phyloP scores from a whole-genome alignment of 2,329 filamentous ascomycete genomes.

The Monosporascus sp. region DNA sequence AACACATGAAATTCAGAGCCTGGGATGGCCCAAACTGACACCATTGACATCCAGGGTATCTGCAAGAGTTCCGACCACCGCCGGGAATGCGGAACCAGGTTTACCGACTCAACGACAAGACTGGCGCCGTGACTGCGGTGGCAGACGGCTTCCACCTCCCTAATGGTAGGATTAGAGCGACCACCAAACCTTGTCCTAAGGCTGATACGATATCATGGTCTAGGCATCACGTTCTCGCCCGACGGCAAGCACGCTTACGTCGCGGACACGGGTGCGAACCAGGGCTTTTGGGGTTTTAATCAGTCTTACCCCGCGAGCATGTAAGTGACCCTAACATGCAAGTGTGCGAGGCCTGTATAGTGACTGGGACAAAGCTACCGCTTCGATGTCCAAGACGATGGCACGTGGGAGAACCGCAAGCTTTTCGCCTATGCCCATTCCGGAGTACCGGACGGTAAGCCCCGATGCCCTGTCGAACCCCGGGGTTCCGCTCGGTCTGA shows the following conservation, averaged over 20 bases:
- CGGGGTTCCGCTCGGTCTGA: slow-evolving; percentile 19
- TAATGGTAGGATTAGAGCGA: slow-evolving; percentile 36
- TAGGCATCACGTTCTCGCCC: slow-evolving; percentile 51
- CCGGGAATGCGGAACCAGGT: slow-evolving; percentile 53
- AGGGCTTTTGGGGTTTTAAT: slow-evolving; percentile 38
- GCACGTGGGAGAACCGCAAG: slow-evolving; percentile 42
- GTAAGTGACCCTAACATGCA: slow-evolving; percentile 28
- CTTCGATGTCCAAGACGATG: slow-evolving; percentile 39
- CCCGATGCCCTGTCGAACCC: neutral
- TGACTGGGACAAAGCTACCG: slow-evolving; percentile 33
- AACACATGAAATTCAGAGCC: no score
- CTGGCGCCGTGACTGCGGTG: slow-evolving; percentile 47
- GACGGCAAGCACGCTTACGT: slow-evolving; percentile 48
- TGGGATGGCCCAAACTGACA: neutral
- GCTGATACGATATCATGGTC: neutral
- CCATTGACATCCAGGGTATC: slow-evolving; percentile 24
- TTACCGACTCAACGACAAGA: slow-evolving; percentile 48
- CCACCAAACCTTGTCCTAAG: neutral
- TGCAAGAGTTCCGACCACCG: slow-evolving; percentile 50
- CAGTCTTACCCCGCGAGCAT: slow-evolving; percentile 39
- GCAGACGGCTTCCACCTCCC: slow-evolving; percentile 52
- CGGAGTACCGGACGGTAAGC: slow-evolving; percentile 53
- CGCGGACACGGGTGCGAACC: slow-evolving; percentile 49
- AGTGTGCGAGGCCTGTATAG: slow-evolving; percentile 12
- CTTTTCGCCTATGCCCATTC: slow-evolving; percentile 51